These are phyloP conservation scores for Phtheirospermum japonicum DNA, from an alignment of 257 asterid genomes.

Conservation along the genomic window DNA sequence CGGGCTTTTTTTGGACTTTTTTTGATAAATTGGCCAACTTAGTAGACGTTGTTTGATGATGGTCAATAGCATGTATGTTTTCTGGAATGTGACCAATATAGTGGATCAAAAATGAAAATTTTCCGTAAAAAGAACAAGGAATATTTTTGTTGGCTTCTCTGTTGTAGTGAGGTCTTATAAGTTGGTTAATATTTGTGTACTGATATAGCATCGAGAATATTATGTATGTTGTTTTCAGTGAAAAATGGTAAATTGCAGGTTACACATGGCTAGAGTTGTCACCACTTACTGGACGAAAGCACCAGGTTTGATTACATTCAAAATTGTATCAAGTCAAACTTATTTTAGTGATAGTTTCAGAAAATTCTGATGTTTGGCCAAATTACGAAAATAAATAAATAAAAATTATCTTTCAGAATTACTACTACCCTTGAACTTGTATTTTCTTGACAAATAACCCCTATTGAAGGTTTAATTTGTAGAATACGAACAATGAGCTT, in stretches of 20 bases:
- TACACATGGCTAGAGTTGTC: slow-evolving; percentile 83
- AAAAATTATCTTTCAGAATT: neutral
- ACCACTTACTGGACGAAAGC: slow-evolving; percentile 94
- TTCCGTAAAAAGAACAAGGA: neutral
- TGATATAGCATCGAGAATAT: neutral
- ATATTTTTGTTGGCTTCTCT: neutral
- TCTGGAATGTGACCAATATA: too few relatives aligned
- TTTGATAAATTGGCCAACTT: too few relatives aligned
- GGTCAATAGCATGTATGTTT: too few relatives aligned
- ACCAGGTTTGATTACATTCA: slow-evolving; percentile 54
- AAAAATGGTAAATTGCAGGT: slow-evolving; percentile 47
- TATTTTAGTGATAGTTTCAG: neutral
- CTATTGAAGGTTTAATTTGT: neutral
- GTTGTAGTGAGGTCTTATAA: slow-evolving; percentile 8
- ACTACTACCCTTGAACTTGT: neutral
- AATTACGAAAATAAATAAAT: neutral
- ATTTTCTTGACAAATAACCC: neutral
- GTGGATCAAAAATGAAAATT: too few relatives aligned
- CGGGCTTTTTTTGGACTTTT: too few relatives aligned
- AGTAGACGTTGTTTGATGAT: too few relatives aligned
- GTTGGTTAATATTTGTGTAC: neutral
- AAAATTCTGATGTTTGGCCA: neutral
- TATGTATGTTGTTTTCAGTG: slow-evolving; percentile 1
- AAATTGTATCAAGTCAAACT: neutral
- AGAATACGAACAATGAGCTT: neutral